Conservation (phyloP, 495 filamentous ascomycete genomes). For the Pyronema omphalodes region DNA sequence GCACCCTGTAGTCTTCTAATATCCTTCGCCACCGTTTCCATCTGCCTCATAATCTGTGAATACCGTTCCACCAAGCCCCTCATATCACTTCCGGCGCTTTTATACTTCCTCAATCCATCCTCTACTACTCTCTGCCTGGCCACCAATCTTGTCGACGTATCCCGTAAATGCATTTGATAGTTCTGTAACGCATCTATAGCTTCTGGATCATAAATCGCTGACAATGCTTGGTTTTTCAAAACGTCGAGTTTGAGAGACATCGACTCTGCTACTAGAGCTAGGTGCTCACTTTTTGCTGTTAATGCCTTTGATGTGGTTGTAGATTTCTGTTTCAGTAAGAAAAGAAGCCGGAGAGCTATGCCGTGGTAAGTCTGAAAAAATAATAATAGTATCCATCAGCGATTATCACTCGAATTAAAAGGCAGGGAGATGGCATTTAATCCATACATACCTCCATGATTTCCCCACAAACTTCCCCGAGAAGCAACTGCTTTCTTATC, state of each 20-base stretch:
- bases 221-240: conserved; percentile 14
- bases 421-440: no score
- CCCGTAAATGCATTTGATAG: conserved; percentile 17
- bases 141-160: conserved; percentile 16
- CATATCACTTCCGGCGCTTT: conserved; percentile 24
- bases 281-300: conserved; percentile 12
- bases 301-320: conserved; percentile 7
- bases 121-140: conserved; percentile 21
- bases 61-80: conserved; percentile 20
- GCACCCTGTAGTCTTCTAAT: conserved; percentile 14
- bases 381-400: not conserved
- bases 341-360: not conserved
- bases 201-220: conserved; percentile 20
- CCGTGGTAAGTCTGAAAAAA: not conserved
- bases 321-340: not conserved
- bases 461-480: conserved; percentile 1
- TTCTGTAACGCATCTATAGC: conserved; percentile 20
- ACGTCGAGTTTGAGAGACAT: conserved; percentile 20
- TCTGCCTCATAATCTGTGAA: conserved; percentile 11
- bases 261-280: conserved; percentile 14
- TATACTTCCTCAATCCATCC: conserved; percentile 23
- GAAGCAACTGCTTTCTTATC: not conserved
- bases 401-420: no score
- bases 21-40: conserved; percentile 20
- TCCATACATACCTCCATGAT: conserved; percentile 2